Conservation (phyloP, 306 rosid genomes). For the Vigna hirtella region DNA sequence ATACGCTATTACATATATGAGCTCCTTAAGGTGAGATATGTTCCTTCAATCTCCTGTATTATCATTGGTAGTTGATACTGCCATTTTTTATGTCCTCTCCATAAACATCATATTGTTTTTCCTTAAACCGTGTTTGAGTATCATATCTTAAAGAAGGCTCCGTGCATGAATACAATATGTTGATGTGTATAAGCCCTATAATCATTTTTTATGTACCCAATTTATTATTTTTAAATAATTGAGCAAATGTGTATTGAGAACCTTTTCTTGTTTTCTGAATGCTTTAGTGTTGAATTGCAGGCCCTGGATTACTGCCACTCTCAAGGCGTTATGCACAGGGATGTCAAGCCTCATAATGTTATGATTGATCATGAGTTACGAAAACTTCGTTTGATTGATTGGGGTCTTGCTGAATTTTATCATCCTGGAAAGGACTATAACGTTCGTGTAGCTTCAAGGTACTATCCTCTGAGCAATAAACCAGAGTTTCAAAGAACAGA, state of each 20-base stretch:
- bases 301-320: constrained; percentile 86
- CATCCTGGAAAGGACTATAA: constrained; percentile 87
- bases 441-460: constrained; percentile 89
- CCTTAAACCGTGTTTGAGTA: not conserved
- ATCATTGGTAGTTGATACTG: not conserved
- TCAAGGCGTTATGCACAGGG: constrained; percentile 87
- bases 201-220: constrained; percentile 20
- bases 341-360: constrained; percentile 87
- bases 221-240: not conserved
- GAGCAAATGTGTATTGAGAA: not conserved
- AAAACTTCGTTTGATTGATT: constrained; percentile 84
- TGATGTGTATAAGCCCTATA: not conserved
- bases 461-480: constrained; percentile 18
- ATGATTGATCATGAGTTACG: constrained; percentile 87
- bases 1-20: constrained; percentile 87
- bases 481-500: not conserved
- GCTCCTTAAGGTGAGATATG: constrained; percentile 75
- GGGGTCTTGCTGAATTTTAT: constrained; percentile 91
- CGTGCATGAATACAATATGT: not conserved
- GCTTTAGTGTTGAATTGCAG: constrained; percentile 50
- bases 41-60: constrained; percentile 4
- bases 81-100: constrained; percentile 21
- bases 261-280: constrained; percentile 20
- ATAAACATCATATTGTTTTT: not conserved
- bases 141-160: constrained; percentile 18